These are phyloP conservation scores for Suillus weaverae DNA, from an alignment of 768 basidiomycete species.

Conservation along the genomic window DNA sequence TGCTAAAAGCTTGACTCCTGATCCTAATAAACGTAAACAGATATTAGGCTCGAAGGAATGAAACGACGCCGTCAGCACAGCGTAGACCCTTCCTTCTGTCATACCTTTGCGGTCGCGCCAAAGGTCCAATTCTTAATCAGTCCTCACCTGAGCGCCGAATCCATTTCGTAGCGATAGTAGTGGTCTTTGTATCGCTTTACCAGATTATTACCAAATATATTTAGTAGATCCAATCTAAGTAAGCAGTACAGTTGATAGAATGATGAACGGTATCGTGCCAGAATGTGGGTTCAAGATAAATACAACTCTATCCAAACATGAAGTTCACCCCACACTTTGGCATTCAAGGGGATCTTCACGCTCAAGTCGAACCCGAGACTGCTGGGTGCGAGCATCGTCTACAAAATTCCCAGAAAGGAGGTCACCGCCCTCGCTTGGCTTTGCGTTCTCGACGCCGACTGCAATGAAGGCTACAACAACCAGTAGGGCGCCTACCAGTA, in stretches of 20 bases:
- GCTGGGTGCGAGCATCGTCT: conserved; percentile 8
- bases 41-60: background rate
- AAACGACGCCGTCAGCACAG: too few species aligned
- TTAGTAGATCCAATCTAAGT: background rate
- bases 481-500: conserved; percentile 71
- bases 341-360: conserved; percentile 12
- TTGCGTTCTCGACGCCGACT: conserved; percentile 58
- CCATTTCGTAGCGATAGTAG: background rate
- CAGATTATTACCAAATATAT: background rate
- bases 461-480: conserved; percentile 79
- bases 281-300: background rate
- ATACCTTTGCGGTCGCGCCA: background rate
- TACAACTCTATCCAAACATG: background rate
- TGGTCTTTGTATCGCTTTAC: background rate
- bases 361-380: conserved; percentile 9
- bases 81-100: background rate
- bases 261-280: too few species aligned
- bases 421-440: conserved; percentile 37
- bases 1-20: conserved; percentile 1
- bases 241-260: background rate
- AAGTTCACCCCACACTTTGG: background rate
- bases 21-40: background rate
- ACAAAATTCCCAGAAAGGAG: conserved; percentile 7
- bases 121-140: background rate
- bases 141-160: background rate